These are phyloP conservation scores for Nakazawaea sp. DNA, from an alignment of 805 yeast species.

Conservation along the genomic window DNA sequence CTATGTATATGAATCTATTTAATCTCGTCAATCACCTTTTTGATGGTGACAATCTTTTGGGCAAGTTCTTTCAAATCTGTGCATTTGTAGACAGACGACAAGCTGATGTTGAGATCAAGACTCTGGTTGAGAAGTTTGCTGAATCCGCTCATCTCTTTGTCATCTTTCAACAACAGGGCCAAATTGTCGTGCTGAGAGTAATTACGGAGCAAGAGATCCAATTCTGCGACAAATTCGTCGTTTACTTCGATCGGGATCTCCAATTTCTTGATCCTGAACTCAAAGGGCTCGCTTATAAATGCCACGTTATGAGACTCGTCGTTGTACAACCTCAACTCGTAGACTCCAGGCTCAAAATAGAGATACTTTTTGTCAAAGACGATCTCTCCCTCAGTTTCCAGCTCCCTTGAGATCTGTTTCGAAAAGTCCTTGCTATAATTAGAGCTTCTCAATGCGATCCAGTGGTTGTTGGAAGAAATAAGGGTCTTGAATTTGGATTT, in stretches of 20 bases:
- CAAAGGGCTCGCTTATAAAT: conserved; percentile 58
- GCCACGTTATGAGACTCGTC: conserved; percentile 66
- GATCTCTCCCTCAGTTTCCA: conserved; percentile 33
- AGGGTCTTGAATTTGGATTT: conserved; percentile 47
- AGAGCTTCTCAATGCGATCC: conserved; percentile 40
- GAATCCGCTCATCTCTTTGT: conserved; percentile 11
- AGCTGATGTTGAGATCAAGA: conserved; percentile 29
- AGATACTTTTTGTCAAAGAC: conserved; percentile 41
- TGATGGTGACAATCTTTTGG: conserved; percentile 18
- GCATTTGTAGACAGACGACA: conserved; percentile 33
- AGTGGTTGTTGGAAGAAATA: conserved; percentile 58
- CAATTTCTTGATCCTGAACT: conserved; percentile 38
- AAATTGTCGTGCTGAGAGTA: conserved; percentile 1
- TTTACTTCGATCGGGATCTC: conserved; percentile 28
- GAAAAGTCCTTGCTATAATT: conserved; percentile 23
- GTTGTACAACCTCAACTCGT: conserved; percentile 68
- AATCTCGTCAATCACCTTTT: conserved; percentile 17
- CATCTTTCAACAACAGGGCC: conserved; percentile 13
- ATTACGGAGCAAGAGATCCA: conserved; percentile 15
- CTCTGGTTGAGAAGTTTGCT: conserved; percentile 18
- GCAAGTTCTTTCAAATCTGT: conserved; percentile 22
- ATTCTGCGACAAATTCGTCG: conserved; percentile 23
- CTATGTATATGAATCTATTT: conserved; percentile 2
- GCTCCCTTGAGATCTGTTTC: conserved; percentile 5
- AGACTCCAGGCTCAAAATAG: conserved; percentile 63